A percentile compares a stretch with the other conserved stretches of the same genome.
Conservation (phyloP, 139 green algal genomes). For the Chlorella vulgaris region DNA sequence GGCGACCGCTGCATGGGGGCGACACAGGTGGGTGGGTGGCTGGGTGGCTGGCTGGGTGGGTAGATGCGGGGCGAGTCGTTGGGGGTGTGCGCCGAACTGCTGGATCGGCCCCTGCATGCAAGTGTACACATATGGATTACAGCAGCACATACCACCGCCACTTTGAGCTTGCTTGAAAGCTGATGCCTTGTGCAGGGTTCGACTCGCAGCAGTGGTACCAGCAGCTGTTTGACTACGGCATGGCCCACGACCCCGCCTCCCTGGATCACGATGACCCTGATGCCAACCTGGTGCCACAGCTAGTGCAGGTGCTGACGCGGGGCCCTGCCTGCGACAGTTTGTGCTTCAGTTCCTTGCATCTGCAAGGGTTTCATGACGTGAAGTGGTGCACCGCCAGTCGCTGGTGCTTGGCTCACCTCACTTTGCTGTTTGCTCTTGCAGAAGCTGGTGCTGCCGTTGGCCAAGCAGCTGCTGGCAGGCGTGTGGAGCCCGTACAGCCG, state of each 20-base stretch:
- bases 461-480: slow-evolving; percentile 45
- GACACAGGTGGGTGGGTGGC: not conserved
- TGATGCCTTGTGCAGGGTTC: slow-evolving; percentile 49
- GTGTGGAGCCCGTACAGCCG: slow-evolving; percentile 73
- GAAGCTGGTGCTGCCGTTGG: slow-evolving; percentile 79
- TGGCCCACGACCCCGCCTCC: slow-evolving; percentile 34
- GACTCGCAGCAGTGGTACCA: slow-evolving; percentile 77
- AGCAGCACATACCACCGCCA: too few relatives aligned
- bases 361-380: too few relatives aligned
- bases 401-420: too few relatives aligned
- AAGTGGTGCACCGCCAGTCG: too few relatives aligned
- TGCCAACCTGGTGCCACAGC: slow-evolving; percentile 75
- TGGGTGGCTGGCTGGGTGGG: not conserved
- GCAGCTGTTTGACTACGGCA: slow-evolving; percentile 86
- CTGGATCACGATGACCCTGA: slow-evolving; percentile 69
- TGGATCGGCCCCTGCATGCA: too few relatives aligned
- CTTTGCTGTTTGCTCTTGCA: too few relatives aligned
- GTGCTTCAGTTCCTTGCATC: too few relatives aligned
- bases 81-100: too few relatives aligned
- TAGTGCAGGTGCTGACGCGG: slow-evolving; percentile 64
- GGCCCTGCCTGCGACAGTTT: too few relatives aligned
- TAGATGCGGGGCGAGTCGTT: not conserved
- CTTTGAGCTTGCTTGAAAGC: too few relatives aligned
- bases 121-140: too few relatives aligned
- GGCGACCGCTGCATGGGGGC: slow-evolving; percentile 78